Conservation (phyloP, 768 basidiomycete genomes). For the Boletus rubescentipes region DNA sequence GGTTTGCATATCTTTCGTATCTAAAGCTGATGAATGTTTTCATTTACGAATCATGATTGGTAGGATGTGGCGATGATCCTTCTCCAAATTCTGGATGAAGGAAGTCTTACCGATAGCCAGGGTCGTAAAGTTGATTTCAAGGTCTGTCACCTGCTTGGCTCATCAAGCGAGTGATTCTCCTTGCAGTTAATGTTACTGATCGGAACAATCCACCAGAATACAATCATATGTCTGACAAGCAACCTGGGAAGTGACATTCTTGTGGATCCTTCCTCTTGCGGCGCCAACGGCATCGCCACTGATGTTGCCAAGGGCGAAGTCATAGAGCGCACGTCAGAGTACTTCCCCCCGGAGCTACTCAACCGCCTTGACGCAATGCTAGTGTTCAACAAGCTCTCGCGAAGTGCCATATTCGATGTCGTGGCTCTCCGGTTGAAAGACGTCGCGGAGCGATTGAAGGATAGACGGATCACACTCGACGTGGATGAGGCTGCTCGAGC, state of each 20-base stretch:
- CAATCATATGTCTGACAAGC: conserved; percentile 87
- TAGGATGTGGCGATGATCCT: conserved; percentile 88
- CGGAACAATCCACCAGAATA: conserved; percentile 52
- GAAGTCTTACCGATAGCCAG: conserved; percentile 85
- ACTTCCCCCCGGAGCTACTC: conserved; percentile 88
- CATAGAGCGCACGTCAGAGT: conserved; percentile 68
- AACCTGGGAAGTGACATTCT: conserved; percentile 85
- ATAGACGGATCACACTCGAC: conserved; percentile 68
- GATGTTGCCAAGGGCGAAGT: conserved; percentile 63
- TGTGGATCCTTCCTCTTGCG: conserved; percentile 61
- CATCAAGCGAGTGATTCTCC: neutral
- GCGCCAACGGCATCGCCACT: conserved; percentile 63
- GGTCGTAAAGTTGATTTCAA: conserved; percentile 92
- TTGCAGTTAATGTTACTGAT: neutral
- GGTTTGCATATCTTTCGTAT: conserved; percentile 30
- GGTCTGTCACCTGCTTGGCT: conserved; percentile 34
- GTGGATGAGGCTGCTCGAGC: conserved; percentile 58
- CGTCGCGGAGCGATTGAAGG: conserved; percentile 61
- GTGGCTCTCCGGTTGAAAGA: conserved; percentile 76
- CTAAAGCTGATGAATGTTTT: neutral
- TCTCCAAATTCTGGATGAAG: conserved; percentile 90
- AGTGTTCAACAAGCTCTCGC: conserved; percentile 89
- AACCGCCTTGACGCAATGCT: conserved; percentile 86
- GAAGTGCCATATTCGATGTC: conserved; percentile 70
- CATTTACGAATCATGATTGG: neutral